Evolutionary conservation across 805 yeast genomes (phyloP).

Genomic region (Metschnikowia arizonensis): DNA sequence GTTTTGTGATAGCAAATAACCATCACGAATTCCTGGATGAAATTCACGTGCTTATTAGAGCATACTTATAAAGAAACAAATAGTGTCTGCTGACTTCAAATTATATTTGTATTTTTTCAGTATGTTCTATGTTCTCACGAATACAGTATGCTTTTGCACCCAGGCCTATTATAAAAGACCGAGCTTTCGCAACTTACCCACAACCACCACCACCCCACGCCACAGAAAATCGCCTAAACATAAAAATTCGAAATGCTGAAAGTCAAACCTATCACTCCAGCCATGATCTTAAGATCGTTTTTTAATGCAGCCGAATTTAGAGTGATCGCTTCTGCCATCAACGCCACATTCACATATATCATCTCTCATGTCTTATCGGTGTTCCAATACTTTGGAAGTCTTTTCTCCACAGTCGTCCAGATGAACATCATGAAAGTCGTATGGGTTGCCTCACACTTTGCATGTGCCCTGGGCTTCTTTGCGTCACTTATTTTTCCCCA

Average conservation of each 20-base stretch:
- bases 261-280: conserved; percentile 15
- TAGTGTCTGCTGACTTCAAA: not conserved
- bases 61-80: not conserved
- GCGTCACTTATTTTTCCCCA: conserved; percentile 4
- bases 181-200: not conserved
- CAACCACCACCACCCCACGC: not conserved
- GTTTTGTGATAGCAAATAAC: too few relatives aligned
- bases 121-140: not conserved
- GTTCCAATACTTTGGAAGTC: not conserved
- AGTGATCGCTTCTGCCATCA: not conserved
- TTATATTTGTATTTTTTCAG: not conserved
- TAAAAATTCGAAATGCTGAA: conserved; percentile 10
- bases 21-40: too few relatives aligned
- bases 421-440: conserved; percentile 10
- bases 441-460: conserved; percentile 14
- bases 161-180: conserved; percentile 2
- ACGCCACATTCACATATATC: not conserved
- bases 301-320: conserved; percentile 13
- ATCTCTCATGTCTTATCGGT: not conserved
- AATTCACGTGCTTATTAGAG: not conserved
- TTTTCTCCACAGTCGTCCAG: not conserved
- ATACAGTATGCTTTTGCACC: conserved; percentile 5
- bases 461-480: conserved; percentile 13
- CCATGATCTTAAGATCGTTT: conserved; percentile 11
- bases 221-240: too few relatives aligned